Evolutionary conservation across 192 early-diverging fungal species (phyloP).

Genomic region (Rhizoclosmatium globosum): DNA sequence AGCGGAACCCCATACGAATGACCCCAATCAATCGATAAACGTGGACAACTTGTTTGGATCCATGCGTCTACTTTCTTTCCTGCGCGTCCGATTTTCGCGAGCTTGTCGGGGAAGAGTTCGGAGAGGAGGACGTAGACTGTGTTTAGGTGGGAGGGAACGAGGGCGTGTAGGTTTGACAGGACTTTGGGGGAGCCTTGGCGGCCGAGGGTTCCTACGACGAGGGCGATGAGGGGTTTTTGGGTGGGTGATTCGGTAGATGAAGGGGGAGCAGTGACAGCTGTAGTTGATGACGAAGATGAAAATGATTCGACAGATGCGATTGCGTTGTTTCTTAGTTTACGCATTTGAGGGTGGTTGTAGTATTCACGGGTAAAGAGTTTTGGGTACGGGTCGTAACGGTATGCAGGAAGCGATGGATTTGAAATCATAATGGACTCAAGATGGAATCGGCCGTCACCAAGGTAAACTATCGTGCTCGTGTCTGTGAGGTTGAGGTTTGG

Average conservation of each 20-base stretch:
- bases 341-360: constrained; percentile 95
- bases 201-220: constrained; percentile 96
- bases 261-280: not conserved
- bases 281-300: constrained; percentile 40
- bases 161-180: not conserved
- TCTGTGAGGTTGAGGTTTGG: constrained; percentile 72
- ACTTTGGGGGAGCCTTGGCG: constrained; percentile 95
- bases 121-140: constrained; percentile 78
- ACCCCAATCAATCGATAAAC: constrained; percentile 99
- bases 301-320: constrained; percentile 59
- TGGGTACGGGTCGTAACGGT: constrained; percentile 93
- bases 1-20: constrained; percentile 93
- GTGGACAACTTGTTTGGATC: constrained; percentile 96
- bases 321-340: constrained; percentile 82
- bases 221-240: constrained; percentile 68
- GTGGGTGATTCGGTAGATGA: constrained; percentile 60
- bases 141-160: constrained; percentile 17
- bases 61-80: constrained; percentile 62
- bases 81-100: constrained; percentile 81
- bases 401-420: constrained; percentile 89
- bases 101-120: constrained; percentile 94
- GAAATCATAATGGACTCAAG: constrained; percentile 99
- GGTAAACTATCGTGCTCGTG: constrained; percentile 47
- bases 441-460: constrained; percentile 97
- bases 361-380: constrained; percentile 91